Evolutionary conservation across 768 basidiomycete genomes (phyloP), one percentile per base, ranked within the genome.

Genomic region (Rhodosporidiobolus odoratus): DNA sequence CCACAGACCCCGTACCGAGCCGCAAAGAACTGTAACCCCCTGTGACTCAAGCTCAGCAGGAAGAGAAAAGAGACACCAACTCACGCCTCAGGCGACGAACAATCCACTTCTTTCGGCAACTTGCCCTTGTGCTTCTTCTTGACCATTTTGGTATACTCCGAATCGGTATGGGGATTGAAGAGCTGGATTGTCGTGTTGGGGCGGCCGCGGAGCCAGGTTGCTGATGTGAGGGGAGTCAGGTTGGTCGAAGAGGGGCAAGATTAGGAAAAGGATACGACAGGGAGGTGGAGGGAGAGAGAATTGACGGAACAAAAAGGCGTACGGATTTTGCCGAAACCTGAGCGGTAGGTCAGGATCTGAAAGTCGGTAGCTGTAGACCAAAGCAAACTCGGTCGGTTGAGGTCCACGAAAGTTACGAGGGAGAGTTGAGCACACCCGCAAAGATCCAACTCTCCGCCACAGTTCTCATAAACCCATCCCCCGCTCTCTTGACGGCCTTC

Each of bases 281-380:
- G 25, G n/a, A 15, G 34, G 27, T n/a, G 41, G 38, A 38, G 41
- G 6, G 7, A 34, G 34, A 17, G 21, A 37, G 25, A 27, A 7
- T 5, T 5, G 27, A 63, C 9, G 17, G 45, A n/a, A 10, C 13
- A 34, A 12, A 4, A 52, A 35, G 10, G 65, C 63, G 16, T 4
- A 70, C 68, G 69, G 43, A 70, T 70, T 43, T 70, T 70, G 19
- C 69, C 69, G n/a, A 70, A 70, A 1, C 69, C 69, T 9, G 32
- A 37, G 15, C 58, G 32, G 1, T 41, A n/a, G 4, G 69, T 70
- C 21, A 70, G 38, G 37, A 70, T 65, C 53, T 70, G 69, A 15
- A 48, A 65, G 59, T 70, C 69, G 7, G 69, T 71, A 19, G 63
- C 69, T 61, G 54, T 21, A 23, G 25, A 48, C 68, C 57, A 19